These are phyloP conservation scores for Zygosaccharomyces rouxii DNA, from an alignment of 805 yeast species.

Conservation along the genomic window DNA sequence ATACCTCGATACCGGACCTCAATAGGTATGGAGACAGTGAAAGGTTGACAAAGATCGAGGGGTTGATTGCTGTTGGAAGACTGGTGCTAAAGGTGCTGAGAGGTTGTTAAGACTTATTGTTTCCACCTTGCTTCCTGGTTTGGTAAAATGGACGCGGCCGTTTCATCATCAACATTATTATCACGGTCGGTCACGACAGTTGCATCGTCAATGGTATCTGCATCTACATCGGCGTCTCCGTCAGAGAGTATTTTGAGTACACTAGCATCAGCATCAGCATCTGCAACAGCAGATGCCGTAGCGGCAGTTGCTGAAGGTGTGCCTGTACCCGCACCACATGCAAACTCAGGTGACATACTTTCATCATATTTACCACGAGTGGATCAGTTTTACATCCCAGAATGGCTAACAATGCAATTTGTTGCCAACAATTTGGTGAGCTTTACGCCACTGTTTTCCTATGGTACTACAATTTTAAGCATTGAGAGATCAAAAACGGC, in stretches of 20 bases:
- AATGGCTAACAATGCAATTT: conserved; percentile 50
- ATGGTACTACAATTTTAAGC: conserved; percentile 74
- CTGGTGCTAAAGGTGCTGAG: background rate
- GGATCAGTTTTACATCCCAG: conserved; percentile 45
- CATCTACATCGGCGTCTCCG: conserved; percentile 1
- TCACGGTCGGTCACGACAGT: background rate
- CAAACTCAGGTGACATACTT: conserved; percentile 17
- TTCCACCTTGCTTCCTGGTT: background rate
- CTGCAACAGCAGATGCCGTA: conserved; percentile 2
- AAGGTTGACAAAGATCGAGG: background rate
- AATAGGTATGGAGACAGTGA: background rate
- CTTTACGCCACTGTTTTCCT: conserved; percentile 80
- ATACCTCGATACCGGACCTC: background rate
- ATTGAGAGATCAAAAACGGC: conserved; percentile 62
- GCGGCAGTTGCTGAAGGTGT: conserved; percentile 6
- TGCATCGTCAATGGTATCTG: background rate
- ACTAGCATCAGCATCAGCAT: conserved; percentile 8
- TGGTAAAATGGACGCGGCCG: background rate
- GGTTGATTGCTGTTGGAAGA: background rate
- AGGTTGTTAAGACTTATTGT: background rate
- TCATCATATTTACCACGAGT: conserved; percentile 35
- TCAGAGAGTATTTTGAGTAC: background rate
- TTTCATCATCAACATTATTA: background rate
- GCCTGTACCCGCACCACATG: conserved; percentile 4
- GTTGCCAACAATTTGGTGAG: conserved; percentile 63